Percentiles rank a stretch among this genome's conserved stretches.
Conservation (phyloP, 345 rosid species). For the Eucalyptus curtisii region DNA sequence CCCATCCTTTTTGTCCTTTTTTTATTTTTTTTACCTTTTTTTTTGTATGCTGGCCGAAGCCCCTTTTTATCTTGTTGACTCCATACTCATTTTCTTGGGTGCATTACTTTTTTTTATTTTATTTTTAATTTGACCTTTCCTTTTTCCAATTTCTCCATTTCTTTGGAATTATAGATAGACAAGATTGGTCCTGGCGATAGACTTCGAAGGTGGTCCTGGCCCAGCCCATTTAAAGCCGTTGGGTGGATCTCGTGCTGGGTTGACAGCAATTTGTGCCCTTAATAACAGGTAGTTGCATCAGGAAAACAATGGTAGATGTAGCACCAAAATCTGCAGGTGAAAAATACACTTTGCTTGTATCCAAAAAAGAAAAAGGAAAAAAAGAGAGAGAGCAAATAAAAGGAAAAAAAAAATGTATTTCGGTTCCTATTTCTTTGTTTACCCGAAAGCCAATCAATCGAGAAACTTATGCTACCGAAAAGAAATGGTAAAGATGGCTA, state of each 20-base stretch:
- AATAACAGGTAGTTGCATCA: neutral
- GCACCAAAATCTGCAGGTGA: neutral
- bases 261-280: neutral
- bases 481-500: neutral
- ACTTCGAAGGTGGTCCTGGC: neutral
- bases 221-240: neutral
- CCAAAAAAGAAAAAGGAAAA: accelerated
- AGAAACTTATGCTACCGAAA: neutral
- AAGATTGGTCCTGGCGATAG: neutral
- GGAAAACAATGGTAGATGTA: neutral
- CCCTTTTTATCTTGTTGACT: neutral
- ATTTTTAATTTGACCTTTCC: neutral
- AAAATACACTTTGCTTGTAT: neutral
- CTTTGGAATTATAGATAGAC: neutral
- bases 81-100: neutral
- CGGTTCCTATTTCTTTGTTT: neutral
- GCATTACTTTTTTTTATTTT: neutral
- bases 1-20: neutral
- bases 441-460: neutral
- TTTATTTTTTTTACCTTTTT: neutral
- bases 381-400: neutral
- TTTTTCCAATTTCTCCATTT: neutral
- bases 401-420: neutral
- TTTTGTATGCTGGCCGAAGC: neutral
- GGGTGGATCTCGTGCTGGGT: neutral